Evolutionary conservation across 2,329 filamentous ascomycete species (phyloP).

Genomic region (Xylaria multiplex): DNA sequence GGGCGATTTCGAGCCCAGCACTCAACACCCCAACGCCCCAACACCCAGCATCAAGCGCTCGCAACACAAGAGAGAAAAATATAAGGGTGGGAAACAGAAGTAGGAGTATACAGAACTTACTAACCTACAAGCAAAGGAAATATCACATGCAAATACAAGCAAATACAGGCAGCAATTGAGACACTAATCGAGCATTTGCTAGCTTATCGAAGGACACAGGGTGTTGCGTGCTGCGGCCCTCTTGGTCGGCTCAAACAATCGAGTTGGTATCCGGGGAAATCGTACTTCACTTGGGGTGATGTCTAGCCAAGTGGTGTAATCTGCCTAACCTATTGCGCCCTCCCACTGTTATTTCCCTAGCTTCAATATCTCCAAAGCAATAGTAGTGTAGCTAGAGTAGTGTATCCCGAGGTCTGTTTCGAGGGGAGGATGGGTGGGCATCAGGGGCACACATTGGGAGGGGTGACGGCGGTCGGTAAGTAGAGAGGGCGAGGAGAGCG

Average conservation of each 20-base stretch:
- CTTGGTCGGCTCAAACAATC: conserved; percentile 31
- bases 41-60: neutral
- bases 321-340: conserved; percentile 10
- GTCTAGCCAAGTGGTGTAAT: neutral
- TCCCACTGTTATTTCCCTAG: conserved; percentile 10
- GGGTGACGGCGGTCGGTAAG: neutral
- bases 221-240: conserved; percentile 15
- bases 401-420: conserved; percentile 35
- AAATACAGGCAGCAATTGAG: conserved; percentile 15
- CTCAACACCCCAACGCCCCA: neutral
- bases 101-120: conserved; percentile 12
- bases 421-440: conserved; percentile 36
- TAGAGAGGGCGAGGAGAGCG: conserved; percentile 27
- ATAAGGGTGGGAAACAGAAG: neutral
- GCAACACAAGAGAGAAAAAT: neutral
- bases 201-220: conserved; percentile 6
- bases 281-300: conserved; percentile 10
- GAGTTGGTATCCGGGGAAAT: conserved; percentile 20
- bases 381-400: conserved; percentile 1
- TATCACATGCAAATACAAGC: conserved; percentile 44
- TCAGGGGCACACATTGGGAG: conserved; percentile 45
- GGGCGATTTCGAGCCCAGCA: neutral
- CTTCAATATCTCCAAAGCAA: conserved; percentile 8
- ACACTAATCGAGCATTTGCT: conserved; percentile 28
- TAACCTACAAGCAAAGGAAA: conserved; percentile 36